These are phyloP conservation scores for Nannizziopsis barbatae DNA, from an alignment of 2,329 filamentous ascomycete species.

Conservation along the genomic window DNA sequence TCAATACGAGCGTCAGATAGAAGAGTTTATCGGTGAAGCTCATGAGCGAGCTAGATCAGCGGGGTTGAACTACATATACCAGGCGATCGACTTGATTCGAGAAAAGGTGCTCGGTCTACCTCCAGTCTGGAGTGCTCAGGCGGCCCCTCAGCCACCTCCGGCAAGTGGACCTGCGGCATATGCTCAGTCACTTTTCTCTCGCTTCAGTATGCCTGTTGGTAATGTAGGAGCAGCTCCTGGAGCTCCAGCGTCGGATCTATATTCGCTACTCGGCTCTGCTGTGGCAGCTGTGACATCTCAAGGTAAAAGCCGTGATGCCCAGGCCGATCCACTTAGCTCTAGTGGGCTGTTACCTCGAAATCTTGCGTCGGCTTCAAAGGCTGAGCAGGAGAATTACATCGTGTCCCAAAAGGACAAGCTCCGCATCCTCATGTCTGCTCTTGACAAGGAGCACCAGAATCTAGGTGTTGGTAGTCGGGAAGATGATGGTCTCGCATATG, in stretches of 20 bases:
- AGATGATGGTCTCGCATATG: constrained; percentile 33
- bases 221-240: constrained; percentile 38
- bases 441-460: constrained; percentile 65
- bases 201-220: constrained; percentile 71
- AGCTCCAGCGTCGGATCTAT: constrained; percentile 54
- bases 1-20: constrained; percentile 78
- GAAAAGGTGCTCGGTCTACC: constrained; percentile 70
- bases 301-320: constrained; percentile 29
- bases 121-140: constrained; percentile 43
- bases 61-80: constrained; percentile 64
- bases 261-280: constrained; percentile 63
- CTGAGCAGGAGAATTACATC: constrained; percentile 64
- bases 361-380: constrained; percentile 47
- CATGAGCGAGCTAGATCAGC: constrained; percentile 69
- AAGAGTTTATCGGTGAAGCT: constrained; percentile 70
- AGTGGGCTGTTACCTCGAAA: constrained; percentile 59
- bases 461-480: constrained; percentile 32
- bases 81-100: constrained; percentile 58
- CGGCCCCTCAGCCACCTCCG: constrained; percentile 31
- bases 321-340: constrained; percentile 43
- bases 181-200: constrained; percentile 68
- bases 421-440: constrained; percentile 59
- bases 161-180: constrained; percentile 42
- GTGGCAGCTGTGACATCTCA: constrained; percentile 50
- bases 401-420: constrained; percentile 68